These are phyloP conservation scores for Mrakia frigida DNA, from an alignment of 768 basidiomycete species.

Conservation along the genomic window DNA sequence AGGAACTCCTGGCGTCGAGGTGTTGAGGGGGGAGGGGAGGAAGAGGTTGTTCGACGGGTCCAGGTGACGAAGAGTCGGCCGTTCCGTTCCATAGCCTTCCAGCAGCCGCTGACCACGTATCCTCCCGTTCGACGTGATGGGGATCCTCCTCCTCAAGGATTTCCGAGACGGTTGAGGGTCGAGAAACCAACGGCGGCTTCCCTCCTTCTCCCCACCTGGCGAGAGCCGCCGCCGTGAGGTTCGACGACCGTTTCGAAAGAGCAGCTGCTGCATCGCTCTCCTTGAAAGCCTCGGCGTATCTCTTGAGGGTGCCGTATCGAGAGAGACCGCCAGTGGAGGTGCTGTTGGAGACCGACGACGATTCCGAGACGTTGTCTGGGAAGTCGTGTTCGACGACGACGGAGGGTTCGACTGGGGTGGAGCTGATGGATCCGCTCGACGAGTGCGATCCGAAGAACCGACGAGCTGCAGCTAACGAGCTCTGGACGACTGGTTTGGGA, in stretches of 20 bases:
- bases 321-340: background rate
- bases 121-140: background rate
- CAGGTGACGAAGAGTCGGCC: background rate
- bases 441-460: background rate
- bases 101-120: constrained; percentile 5
- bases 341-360: constrained; percentile 2
- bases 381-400: background rate
- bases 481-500: background rate
- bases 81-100: constrained; percentile 17
- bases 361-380: constrained; percentile 11
- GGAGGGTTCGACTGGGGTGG: background rate
- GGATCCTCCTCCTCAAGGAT: background rate
- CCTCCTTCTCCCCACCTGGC: constrained; percentile 20
- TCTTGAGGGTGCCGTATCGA: constrained; percentile 1
- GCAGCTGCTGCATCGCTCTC: constrained; percentile 30
- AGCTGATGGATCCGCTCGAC: background rate
- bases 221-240: constrained; percentile 22
- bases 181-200: background rate
- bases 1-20: background rate
- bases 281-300: constrained; percentile 23
- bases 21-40: background rate
- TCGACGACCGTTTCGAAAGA: constrained; percentile 29
- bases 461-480: constrained; percentile 12
- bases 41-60: background rate
- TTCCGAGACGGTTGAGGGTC: background rate